Conservation (phyloP, 768 basidiomycete genomes). For the Termitomyces sp. region DNA sequence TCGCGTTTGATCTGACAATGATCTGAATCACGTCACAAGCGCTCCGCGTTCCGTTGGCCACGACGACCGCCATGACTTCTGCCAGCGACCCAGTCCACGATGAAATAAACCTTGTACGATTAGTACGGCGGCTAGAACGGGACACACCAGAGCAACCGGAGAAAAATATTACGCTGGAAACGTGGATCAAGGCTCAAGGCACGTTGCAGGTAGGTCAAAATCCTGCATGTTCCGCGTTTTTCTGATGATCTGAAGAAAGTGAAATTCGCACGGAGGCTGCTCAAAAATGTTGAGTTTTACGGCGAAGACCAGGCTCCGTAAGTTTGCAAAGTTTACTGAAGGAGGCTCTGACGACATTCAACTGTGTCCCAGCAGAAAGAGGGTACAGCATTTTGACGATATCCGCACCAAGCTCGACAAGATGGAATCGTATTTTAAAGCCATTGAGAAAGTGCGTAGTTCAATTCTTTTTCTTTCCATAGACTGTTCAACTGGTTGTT, state of each 20-base stretch:
- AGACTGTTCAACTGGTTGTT: background rate
- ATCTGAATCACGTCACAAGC: background rate
- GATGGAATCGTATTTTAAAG: constrained; percentile 46
- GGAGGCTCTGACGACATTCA: background rate
- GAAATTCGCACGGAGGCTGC: constrained; percentile 49
- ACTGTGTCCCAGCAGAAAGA: constrained; percentile 27
- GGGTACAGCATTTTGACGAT: constrained; percentile 38
- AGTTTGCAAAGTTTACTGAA: constrained; percentile 12
- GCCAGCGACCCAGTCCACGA: constrained; percentile 37
- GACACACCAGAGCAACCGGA: constrained; percentile 35
- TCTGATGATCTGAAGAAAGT: constrained; percentile 29
- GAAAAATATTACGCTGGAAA: constrained; percentile 12
- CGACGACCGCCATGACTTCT: background rate
- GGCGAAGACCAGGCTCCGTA: constrained; percentile 39
- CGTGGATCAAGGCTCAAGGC: constrained; percentile 53
- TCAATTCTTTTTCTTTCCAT: background rate
- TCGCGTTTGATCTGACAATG: background rate
- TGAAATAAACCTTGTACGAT: constrained; percentile 60
- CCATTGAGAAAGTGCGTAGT: constrained; percentile 45
- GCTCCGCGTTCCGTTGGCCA: background rate
- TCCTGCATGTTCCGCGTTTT: background rate
- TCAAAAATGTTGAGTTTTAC: constrained; percentile 54
- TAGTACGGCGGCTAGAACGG: constrained; percentile 58
- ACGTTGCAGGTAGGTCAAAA: constrained; percentile 45
- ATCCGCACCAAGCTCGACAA: constrained; percentile 46